Percentiles rank a stretch among this genome's conserved stretches.
These are phyloP conservation scores for Tylopilus balloui DNA, from an alignment of 768 basidiomycete species.

Conservation along the genomic window DNA sequence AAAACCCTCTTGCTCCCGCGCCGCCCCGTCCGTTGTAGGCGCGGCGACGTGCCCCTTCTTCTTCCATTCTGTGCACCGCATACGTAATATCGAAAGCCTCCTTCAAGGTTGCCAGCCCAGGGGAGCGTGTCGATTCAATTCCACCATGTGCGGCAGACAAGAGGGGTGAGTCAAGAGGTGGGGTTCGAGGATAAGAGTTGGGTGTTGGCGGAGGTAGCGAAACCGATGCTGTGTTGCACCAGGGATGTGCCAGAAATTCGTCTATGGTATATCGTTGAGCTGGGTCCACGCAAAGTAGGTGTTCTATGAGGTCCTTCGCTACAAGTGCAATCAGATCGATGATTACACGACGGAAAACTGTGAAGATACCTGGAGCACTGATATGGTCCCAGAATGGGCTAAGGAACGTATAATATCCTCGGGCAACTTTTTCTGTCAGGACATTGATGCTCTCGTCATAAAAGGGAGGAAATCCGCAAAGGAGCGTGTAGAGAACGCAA, in stretches of 20 bases:
- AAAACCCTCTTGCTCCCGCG: conserved; percentile 71
- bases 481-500: conserved; percentile 96
- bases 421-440: conserved; percentile 95
- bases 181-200: conserved; percentile 37
- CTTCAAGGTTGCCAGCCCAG: conserved; percentile 88
- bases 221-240: conserved; percentile 73
- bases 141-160: conserved; percentile 76
- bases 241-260: conserved; percentile 94
- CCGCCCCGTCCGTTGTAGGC: conserved; percentile 78
- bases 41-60: conserved; percentile 86
- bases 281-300: conserved; percentile 93
- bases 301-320: conserved; percentile 95
- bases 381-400: conserved; percentile 99
- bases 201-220: conserved; percentile 69
- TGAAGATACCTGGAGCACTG: conserved; percentile 59
- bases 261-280: conserved; percentile 96
- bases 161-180: conserved; percentile 82
- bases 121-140: conserved; percentile 74
- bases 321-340: conserved; percentile 13
- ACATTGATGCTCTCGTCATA: conserved; percentile 99
- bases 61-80: conserved; percentile 99
- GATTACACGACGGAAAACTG: not conserved
- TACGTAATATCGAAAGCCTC: conserved; percentile 99
- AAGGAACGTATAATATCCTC: conserved; percentile 96
- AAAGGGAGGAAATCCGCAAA: conserved; percentile 97